Conservation (phyloP, 352 stramenopile genomes). For the Albugo candida region DNA sequence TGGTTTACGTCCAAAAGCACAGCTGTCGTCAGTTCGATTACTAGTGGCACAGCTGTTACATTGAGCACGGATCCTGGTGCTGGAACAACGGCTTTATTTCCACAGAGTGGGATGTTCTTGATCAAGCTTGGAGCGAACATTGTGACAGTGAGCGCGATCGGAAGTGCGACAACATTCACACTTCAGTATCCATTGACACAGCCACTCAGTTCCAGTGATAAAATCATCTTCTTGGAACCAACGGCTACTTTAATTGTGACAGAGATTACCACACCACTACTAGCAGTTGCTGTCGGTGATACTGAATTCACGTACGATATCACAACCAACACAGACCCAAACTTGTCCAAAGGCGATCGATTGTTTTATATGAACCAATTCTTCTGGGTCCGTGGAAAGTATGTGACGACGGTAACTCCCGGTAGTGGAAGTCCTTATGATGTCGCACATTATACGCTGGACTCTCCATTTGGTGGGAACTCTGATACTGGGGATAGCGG, state of each 20-base stretch:
- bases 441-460: slow-evolving; percentile 7
- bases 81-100: no score
- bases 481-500: slow-evolving; percentile 4
- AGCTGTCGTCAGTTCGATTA: not conserved
- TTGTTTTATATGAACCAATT: slow-evolving; percentile 50
- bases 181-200: slow-evolving; percentile 16
- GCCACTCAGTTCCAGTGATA: slow-evolving; percentile 3
- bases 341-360: slow-evolving; percentile 8
- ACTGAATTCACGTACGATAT: slow-evolving; percentile 5
- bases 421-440: no score
- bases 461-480: slow-evolving; percentile 29
- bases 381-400: slow-evolving; percentile 16
- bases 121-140: slow-evolving; percentile 15
- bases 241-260: not conserved
- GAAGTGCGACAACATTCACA: not conserved
- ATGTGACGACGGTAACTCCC: not conserved
- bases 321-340: not conserved
- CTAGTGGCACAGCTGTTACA: not conserved
- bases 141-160: slow-evolving; percentile 3
- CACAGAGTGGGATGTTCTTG: not conserved
- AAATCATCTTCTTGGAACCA: slow-evolving; percentile 6
- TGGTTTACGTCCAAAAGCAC: slow-evolving; percentile 28
- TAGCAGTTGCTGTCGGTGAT: slow-evolving; percentile 3
- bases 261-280: not conserved
- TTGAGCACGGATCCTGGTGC: not conserved